A percentile compares a stretch with the other conserved stretches of the same genome.
Conservation (phyloP, 1,284 basidiomycete species). For the Leccinum proximum region DNA sequence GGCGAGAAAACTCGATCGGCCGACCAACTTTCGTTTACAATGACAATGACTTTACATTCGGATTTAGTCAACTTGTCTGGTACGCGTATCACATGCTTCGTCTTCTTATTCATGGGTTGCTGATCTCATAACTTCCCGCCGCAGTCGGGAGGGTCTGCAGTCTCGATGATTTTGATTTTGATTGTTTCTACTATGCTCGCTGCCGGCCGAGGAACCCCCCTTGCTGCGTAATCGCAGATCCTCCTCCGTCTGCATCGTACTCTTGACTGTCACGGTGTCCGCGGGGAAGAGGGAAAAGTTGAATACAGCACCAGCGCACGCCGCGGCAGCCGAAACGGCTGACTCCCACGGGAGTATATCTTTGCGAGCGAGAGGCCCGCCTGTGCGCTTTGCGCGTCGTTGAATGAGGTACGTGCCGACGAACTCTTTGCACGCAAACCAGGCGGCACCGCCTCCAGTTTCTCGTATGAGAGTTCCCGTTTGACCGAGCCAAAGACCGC, state of each 20-base stretch:
- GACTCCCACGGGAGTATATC: slow-evolving; percentile 78
- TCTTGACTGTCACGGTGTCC: slow-evolving; percentile 81
- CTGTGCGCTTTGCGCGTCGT: slow-evolving; percentile 32
- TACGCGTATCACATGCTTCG: no score
- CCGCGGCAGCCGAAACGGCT: slow-evolving; percentile 73
- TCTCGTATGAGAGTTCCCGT: slow-evolving; percentile 95
- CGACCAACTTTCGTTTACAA: no score
- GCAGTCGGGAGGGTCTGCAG: no score
- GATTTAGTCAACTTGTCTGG: no score
- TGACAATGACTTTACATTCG: no score
- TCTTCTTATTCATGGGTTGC: no score
- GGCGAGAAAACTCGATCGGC: no score
- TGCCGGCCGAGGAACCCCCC: slow-evolving; percentile 28
- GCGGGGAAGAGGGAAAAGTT: slow-evolving; percentile 90
- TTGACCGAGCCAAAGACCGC: slow-evolving; percentile 95
- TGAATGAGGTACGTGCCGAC: slow-evolving; percentile 59
- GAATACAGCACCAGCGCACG: slow-evolving; percentile 80
- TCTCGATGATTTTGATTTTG: no score
- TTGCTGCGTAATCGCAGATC: slow-evolving; percentile 66
- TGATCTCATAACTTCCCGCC: no score
- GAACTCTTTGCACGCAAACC: slow-evolving; percentile 91
- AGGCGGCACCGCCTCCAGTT: slow-evolving; percentile 87
- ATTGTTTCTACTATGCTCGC: no score
- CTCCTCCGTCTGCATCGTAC: slow-evolving; percentile 91
- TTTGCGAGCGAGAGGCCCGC: slow-evolving; percentile 24